Evolutionary conservation across 176 grass and related monocot genomes (phyloP), one percentile per base, ranked within the genome.

Genomic region (Oryza meridionalis): DNA sequence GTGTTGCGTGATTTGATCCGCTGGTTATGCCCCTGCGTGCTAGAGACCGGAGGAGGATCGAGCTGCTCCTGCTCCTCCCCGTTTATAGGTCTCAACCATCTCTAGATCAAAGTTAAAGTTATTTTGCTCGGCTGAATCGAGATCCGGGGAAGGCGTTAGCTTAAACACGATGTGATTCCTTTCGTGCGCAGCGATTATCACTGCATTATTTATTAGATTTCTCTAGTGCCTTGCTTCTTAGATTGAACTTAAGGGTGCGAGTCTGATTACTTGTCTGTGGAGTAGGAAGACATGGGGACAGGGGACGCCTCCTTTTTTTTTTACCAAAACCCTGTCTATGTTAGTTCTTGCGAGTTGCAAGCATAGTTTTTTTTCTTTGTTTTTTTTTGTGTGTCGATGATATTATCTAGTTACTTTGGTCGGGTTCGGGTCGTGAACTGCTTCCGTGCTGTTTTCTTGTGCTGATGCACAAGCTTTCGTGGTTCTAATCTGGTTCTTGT

Each of bases 361-460:
- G 29, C 29, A 31, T 31, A 31, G 29, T 31, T 31, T 31, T 35
- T 35, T 35, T 35, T 33, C 2, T 33, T 33, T 5, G 4, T 5
- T 35, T 35, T 35, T 35, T 35, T 35, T 0, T 35, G 27, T 53
- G 42, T 29, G 12, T 43, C 45, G 5, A 12, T 86, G 10, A 16
- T 66, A 50, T 38, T 71, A 38, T 25, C 21, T 78, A 50, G 32
- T 83, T 9, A 9, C 49, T 83, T 7, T 21, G 22, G 83, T 84
- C 32, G 24, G 42, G 9, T 51, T 84, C 32, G 32, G 42, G 9
- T 51, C 35, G 33, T 22, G 14, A 37, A 53, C 1, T 25, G 2
- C 43, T n/a, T 67, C 47, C 24, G n/a, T 45, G 43, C 0, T 13
- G 58, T 59, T 49, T 24, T 65, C 5, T 4, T 13, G 53, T 42